Percentiles rank a stretch among this genome's conserved stretches.
Evolutionary conservation across 2,329 filamentous ascomycete species (phyloP).

Genomic region (Alternaria ventricosa): DNA sequence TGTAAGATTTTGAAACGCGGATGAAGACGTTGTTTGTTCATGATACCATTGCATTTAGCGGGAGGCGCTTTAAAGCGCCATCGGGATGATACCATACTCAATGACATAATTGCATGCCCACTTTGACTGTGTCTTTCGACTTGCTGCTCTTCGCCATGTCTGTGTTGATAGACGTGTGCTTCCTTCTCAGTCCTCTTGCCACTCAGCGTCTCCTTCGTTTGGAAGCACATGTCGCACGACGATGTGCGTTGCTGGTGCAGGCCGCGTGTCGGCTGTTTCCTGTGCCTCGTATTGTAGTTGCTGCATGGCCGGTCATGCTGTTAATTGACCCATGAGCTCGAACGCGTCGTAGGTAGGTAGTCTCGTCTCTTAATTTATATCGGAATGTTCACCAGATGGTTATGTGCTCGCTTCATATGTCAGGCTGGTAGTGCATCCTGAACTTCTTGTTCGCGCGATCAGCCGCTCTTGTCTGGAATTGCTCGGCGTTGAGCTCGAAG

Average conservation of each 20-base stretch:
- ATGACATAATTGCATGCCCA: background rate
- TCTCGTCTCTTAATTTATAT: background rate
- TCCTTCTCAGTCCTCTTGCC: background rate
- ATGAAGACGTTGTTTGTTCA: background rate
- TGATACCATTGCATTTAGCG: slow-evolving; percentile 28
- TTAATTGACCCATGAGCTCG: background rate
- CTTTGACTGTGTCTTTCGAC: background rate
- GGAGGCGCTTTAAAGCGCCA: slow-evolving; percentile 13
- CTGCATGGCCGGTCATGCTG: background rate
- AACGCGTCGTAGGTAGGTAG: background rate
- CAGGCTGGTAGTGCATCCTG: slow-evolving; percentile 79
- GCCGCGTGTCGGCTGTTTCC: too few species aligned
- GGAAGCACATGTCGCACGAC: background rate
- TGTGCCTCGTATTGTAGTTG: too few species aligned
- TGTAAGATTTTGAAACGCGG: background rate
- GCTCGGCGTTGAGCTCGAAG: slow-evolving; percentile 87
- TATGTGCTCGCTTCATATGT: slow-evolving; percentile 63
- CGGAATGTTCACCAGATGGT: background rate
- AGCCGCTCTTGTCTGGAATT: slow-evolving; percentile 81
- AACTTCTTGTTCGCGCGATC: slow-evolving; percentile 93
- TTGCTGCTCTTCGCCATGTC: background rate
- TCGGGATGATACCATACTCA: slow-evolving; percentile 16
- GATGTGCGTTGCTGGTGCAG: background rate
- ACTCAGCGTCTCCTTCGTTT: background rate
- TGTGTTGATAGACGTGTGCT: background rate